Evolutionary conservation across 257 asterid species (phyloP), one percentile per base, ranked within the genome.

Genomic region (Solanum rostratum): DNA sequence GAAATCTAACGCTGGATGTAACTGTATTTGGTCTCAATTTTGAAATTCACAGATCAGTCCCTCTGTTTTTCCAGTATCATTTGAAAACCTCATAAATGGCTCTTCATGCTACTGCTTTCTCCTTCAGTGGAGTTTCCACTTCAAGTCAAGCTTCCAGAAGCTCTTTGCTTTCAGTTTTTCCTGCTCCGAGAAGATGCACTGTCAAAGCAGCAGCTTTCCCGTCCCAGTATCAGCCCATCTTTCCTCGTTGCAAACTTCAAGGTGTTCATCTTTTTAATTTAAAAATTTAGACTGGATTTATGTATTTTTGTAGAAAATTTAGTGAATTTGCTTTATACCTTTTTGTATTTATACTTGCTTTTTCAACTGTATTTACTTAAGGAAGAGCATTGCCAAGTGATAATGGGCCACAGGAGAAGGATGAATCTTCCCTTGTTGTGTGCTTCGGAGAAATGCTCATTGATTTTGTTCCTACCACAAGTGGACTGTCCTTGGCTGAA

Each of bases 391-490:
- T 86, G 84, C 85, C 89, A 88, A 91, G 88, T 76, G 89, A 90
- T 9, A 87, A 91, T 59, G 94, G 93, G 83, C 49, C 88, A 10
- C 41, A 90, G 71, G 94, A 92, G 65, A 84, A 84, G 37, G 93
- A 92, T 78, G 97, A 91, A 73, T 89, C 95, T 54, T 65, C 91
- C 76, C 97, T 92, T 18, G 98, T 97, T 86, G 98, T 97, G 54
- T 97, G 99, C 88, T 97, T 97, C 70, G 99, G 99, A 82, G 99
- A 97, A 89, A 92, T 97, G 97, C 91, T 97, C n/a, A 97, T 97
- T 80, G 99, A 95, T 92, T 97, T 97, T 24, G 99, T 97, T 73
- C 99, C 99, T 6, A 95, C 99, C 49, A 81, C 86, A 0, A 97
- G 93, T 87, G 99, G 98, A 20, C 93, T 97, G 73, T 89, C 98